Percentiles rank a stretch among this genome's conserved stretches.
phyloP scores from a whole-genome alignment of 257 asterid genomes.

The Gardenia jasminoides region DNA sequence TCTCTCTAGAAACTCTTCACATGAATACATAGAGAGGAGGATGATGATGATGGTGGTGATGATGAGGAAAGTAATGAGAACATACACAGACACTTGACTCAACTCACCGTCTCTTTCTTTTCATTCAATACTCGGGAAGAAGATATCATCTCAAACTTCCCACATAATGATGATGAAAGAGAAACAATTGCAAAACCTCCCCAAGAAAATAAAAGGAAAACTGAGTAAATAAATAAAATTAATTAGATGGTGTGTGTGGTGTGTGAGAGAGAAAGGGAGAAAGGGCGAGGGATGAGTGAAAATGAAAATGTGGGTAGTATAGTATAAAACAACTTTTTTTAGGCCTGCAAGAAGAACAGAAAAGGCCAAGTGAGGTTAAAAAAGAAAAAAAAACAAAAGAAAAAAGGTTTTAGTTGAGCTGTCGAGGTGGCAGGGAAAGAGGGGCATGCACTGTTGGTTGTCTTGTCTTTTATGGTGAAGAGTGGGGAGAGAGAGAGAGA shows the following conservation, averaged over 20 bases:
- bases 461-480: conserved; percentile 16
- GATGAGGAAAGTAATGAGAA: conserved; percentile 22
- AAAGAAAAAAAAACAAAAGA: no score
- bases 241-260: background rate
- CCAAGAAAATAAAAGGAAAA: conserved; percentile 3
- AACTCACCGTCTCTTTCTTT: conserved; percentile 36
- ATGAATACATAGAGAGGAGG: background rate
- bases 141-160: conserved; percentile 11
- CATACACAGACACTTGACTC: conserved; percentile 22
- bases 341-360: conserved; percentile 15
- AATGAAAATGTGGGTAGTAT: background rate
- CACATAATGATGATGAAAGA: conserved; percentile 5
- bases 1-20: conserved; percentile 24
- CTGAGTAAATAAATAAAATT: conserved; percentile 18
- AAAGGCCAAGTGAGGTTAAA: conserved; percentile 9
- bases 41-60: conserved; percentile 25
- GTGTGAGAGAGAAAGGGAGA: conserved; percentile 12
- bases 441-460: conserved; percentile 30
- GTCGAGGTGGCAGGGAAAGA: conserved; percentile 29
- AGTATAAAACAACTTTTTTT: conserved; percentile 20
- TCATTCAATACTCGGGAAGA: conserved; percentile 37
- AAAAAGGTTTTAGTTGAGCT: conserved; percentile 16
- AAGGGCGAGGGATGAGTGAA: background rate
- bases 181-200: background rate
- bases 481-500: background rate